Base-by-base conservation (phyloP, 257 asterid genomes). In the Capsicum rhomboideum region DNA sequence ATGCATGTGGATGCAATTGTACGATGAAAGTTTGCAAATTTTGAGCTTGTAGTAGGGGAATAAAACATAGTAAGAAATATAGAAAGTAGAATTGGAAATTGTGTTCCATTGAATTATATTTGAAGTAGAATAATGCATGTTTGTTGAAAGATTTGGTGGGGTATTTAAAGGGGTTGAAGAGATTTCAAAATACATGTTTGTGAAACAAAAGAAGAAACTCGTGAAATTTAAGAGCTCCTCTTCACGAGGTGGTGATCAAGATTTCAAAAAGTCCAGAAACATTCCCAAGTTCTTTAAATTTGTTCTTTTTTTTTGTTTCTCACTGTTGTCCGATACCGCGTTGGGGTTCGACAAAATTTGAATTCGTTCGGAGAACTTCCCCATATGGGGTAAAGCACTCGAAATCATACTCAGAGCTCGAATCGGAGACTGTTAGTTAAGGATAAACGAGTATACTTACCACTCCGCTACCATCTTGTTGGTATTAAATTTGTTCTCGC, bases 171-270 rank as follows among this genome's bases (percentile, higher is more conserved):
- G 92, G 18, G 85, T 23, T n/a, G 88, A 31, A 84, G 86, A 75
- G 86, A 75, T 79, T 53, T 78, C 84, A 82, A 82, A 84, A 78
- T 44, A 28, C 85, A 63, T 77, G 85, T 83, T 61, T 82, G 85
- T 86, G 91, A 78, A 88, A 84, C 68, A 86, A 85, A 82, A 86
- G 86, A 87, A 80, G 92, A 85, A 91, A 88, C 97, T 92, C 98
- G 97, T 95, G 98, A 92, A 86, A 86, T 87, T 82, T 84, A 87
- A 89, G 97, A 91, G 98, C 97, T 91, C 91, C 89, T 79, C 91
- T 37, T 55, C 75, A 42, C 34, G 82, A 77, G 82, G 56, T 49
- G 63, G 0, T 26, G 9, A 26, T 77, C 82, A 50, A 77, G 23
- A 75, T 75, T 49, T 77, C 82, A 77, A 77, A 75, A 77, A 77